These are phyloP conservation scores for Huntiella savannae DNA, from an alignment of 2,329 filamentous ascomycete species.

Conservation along the genomic window DNA sequence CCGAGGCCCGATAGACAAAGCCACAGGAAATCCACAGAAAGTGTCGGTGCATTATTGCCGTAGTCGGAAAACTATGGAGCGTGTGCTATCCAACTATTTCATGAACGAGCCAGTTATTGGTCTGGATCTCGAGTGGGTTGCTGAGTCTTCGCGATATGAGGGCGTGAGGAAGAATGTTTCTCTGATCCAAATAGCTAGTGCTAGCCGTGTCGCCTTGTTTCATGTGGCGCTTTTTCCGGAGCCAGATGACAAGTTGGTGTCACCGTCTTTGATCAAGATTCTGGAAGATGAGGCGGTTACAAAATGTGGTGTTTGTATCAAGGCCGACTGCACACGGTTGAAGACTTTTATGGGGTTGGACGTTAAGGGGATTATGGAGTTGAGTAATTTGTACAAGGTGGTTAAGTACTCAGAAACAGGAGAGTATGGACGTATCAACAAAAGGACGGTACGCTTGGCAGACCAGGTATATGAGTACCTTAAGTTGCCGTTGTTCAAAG, in stretches of 20 bases:
- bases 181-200: constrained; percentile 64
- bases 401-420: constrained; percentile 43
- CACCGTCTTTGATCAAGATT: constrained; percentile 49
- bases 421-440: constrained; percentile 39
- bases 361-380: constrained; percentile 51
- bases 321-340: constrained; percentile 50
- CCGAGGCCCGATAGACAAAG: constrained; percentile 23
- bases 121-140: constrained; percentile 76
- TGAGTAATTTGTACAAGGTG: constrained; percentile 65
- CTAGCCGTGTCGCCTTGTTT: constrained; percentile 60
- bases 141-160: constrained; percentile 25
- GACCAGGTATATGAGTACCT: constrained; percentile 53
- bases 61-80: constrained; percentile 46
- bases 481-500: constrained; percentile 58
- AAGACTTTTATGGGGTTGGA: constrained; percentile 45
- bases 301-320: constrained; percentile 63
- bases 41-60: constrained; percentile 64
- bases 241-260: constrained; percentile 36
- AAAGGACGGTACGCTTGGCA: constrained; percentile 44
- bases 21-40: constrained; percentile 25
- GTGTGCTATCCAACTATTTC: constrained; percentile 43
- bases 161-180: constrained; percentile 52
- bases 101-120: constrained; percentile 52
- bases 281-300: constrained; percentile 50
- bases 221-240: constrained; percentile 50